These are phyloP conservation scores for Paramecium biaurelia DNA, from an alignment of 73 alveolate genomes.

Conservation along the genomic window DNA sequence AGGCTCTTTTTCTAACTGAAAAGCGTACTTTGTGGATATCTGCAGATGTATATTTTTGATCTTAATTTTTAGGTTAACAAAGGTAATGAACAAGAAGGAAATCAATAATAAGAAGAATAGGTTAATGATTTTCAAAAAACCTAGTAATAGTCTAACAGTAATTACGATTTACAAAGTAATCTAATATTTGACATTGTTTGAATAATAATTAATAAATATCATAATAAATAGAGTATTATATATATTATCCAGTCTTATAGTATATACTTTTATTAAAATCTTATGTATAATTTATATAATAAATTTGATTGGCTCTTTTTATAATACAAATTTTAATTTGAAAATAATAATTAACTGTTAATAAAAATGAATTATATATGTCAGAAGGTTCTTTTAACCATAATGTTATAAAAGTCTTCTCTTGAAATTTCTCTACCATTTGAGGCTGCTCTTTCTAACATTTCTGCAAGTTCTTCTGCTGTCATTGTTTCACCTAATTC, in stretches of 20 bases:
- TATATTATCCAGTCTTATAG: too few species aligned
- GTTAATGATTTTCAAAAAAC: not conserved
- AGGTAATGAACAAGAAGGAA: not conserved
- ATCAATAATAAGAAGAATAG: not conserved
- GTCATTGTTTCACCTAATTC: constrained; percentile 95
- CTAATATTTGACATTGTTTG: constrained; percentile 31
- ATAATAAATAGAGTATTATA: too few species aligned
- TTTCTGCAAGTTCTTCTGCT: constrained; percentile 88
- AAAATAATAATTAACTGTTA: not conserved
- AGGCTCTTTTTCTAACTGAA: constrained; percentile 36
- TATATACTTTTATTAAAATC: too few species aligned
- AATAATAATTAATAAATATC: not conserved
- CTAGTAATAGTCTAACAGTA: not conserved
- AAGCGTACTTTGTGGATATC: constrained; percentile 3
- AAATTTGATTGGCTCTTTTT: too few species aligned
- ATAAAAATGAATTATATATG: not conserved
- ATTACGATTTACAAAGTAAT: not conserved
- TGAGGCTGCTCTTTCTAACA: constrained; percentile 95
- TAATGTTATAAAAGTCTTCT: constrained; percentile 95
- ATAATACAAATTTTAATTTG: not conserved
- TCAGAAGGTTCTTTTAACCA: constrained; percentile 78
- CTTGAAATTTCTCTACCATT: constrained; percentile 92
- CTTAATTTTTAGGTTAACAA: not conserved
- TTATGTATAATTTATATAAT: too few species aligned
- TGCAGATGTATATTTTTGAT: not conserved